phyloP scores from a whole-genome alignment of 371 early-diverging fungal genomes.

The Mucor indicus region DNA sequence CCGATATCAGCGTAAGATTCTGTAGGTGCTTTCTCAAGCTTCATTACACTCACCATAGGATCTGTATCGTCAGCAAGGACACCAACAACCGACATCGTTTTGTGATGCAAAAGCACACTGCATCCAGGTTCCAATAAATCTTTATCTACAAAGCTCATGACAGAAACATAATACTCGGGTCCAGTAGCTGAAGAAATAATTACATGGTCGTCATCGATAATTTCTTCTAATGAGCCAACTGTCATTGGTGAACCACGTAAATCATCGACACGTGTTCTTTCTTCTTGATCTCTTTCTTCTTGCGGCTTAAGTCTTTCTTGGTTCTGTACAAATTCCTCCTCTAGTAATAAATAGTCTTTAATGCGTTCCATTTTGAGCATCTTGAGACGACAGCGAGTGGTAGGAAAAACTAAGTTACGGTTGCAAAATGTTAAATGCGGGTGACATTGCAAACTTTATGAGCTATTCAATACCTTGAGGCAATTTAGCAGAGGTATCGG shows the following conservation, averaged over 20 bases:
- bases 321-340: constrained; percentile 98
- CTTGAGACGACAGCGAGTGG: constrained; percentile 96
- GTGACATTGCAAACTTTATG: background rate
- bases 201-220: constrained; percentile 99
- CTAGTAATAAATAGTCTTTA: constrained; percentile 96
- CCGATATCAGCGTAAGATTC: constrained; percentile 99
- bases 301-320: constrained; percentile 96
- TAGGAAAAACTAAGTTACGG: constrained; percentile 85
- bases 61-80: constrained; percentile 97
- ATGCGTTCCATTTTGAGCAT: constrained; percentile 95
- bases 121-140: constrained; percentile 99
- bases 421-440: no score
- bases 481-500: constrained; percentile 89
- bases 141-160: constrained; percentile 99
- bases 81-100: constrained; percentile 94
- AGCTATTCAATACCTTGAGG: constrained; percentile 70
- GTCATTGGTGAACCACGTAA: constrained; percentile 99
- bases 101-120: constrained; percentile 97
- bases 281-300: constrained; percentile 93
- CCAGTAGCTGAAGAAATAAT: constrained; percentile 97
- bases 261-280: constrained; percentile 95
- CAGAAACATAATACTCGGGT: constrained; percentile 98
- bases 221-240: constrained; percentile 99
- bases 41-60: constrained; percentile 99
- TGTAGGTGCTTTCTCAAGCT: constrained; percentile 99